These are phyloP conservation scores for Nemania sp. DNA, from an alignment of 2,329 filamentous ascomycete species.

Conservation along the genomic window DNA sequence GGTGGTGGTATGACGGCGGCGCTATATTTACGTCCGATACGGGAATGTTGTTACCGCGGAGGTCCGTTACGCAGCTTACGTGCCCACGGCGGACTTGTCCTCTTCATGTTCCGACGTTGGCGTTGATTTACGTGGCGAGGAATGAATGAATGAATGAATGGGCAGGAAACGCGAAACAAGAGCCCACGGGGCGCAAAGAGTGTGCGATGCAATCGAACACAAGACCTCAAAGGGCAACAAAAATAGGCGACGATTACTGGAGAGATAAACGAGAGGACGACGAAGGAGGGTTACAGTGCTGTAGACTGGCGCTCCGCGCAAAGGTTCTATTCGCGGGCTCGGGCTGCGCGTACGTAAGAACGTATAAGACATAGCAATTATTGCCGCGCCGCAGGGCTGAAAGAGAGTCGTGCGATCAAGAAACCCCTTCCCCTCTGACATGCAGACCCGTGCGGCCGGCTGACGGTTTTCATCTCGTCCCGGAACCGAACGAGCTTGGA, in stretches of 20 bases:
- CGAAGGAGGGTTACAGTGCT: conserved; percentile 15
- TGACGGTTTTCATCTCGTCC: conserved; percentile 6
- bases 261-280: conserved; percentile 16
- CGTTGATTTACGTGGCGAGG: not conserved
- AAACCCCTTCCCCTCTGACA: conserved; percentile 34
- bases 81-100: not conserved
- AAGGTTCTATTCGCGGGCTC: conserved; percentile 23
- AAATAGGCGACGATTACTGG: conserved; percentile 17
- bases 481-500: conserved; percentile 29
- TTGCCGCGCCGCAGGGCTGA: conserved; percentile 38
- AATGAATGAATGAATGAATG: too few relatives aligned
- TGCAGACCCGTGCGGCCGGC: conserved; percentile 31
- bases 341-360: conserved; percentile 6
- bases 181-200: not conserved
- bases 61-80: not conserved
- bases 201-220: conserved; percentile 23
- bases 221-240: conserved; percentile 5
- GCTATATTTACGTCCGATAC: conserved; percentile 22
- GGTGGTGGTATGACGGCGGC: conserved; percentile 17
- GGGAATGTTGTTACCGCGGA: not conserved
- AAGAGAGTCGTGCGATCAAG: conserved; percentile 33
- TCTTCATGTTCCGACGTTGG: not conserved
- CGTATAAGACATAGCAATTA: conserved; percentile 9
- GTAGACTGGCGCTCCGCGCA: conserved; percentile 13
- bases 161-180: not conserved